Base-by-base conservation (phyloP, 192 early-diverging fungal species). In the Gaertneriomyces sp. region DNA sequence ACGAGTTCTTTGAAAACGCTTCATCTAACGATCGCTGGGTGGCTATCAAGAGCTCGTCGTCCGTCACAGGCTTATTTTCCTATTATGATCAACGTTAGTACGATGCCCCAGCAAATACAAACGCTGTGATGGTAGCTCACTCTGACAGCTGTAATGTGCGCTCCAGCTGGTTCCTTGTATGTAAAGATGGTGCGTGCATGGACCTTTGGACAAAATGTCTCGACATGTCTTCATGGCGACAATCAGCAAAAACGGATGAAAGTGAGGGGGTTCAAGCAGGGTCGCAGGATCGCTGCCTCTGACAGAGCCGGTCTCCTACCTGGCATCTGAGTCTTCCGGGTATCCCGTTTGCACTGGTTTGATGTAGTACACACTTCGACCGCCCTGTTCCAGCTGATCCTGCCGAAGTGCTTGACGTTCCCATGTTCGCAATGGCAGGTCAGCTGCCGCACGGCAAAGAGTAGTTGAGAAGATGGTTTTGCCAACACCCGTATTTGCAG, bases 261-360 rank as follows among this genome's bases (percentile, higher is more conserved):
- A 49, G 12, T 12, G 47, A 1, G 47, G 47, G 12, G 1, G 17
- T 33, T 33, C 25, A 33, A 33, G 25, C 25, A 33, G 25, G 25
- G 25, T 33, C 54, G 54, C 17, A 19, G 19, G 11, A 25, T 33
- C 25, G 25, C 25, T 43, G 14, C 39, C 39, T 42, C 7, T 49
- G 46, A 25, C 8, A 62, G 9, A 12, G 16, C 61, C 14, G 4
- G 4, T 41, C n/a, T 43, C 61, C 12, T 64, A 84, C 79, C 84
- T 79, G 45, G 84, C 82, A 75, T 93, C 91, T 44, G 82, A 84
- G 72, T 91, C 90, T 6, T 71, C 72, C 7, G 91, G 90, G 73
- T 81, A 93, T 0, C 90, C 91, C 8, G 91, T 93, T 74, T 93
- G 91, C 4, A 93, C 81, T 0, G 91, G 91, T 53, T 93, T 93